Base-by-base conservation (phyloP, 1,284 basidiomycete genomes). In the Malassezia vespertilionis region DNA sequence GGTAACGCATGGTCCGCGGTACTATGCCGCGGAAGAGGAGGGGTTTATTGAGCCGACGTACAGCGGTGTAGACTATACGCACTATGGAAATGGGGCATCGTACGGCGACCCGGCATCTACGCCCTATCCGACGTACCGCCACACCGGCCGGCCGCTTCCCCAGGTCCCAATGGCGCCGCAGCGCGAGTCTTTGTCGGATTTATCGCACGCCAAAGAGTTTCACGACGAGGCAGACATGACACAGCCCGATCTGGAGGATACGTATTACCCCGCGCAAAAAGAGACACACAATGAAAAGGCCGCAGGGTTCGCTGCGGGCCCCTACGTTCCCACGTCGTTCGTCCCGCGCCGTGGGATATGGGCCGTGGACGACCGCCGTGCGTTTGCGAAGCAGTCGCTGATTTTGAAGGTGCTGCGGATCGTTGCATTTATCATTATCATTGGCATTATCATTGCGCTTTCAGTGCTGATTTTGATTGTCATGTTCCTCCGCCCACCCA, bases 401-500 rank as follows among this genome's bases (percentile, higher is more conserved):
- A 49, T 58, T 24, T 51, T 54, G 44, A 61, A 63, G 45, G 46
- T 68, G 26, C 53, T 55, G 33, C 54, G 65, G 31, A 43, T 63
- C 27, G 14, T 65, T n/a, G 44, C 58, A 28, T 65, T 61, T 38
- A 54, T 63, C 40, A 17, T 69, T 23, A 47, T 65, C 28, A 38
- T 58, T n/a, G 57, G 53, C 22, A 22, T 63, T 30, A 60, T 66
- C 41, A 18, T 69, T 5, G 44, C 60, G 35, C 44, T 69, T 8
- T 54, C 56, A 21, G 57, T 65, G 51, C 37, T 69, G 35, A 54
- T 55, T 35, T 50, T 69, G 1, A 51, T 69, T 24, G 57, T 65
- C 43, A 50, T 56, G 43, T 67, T 69, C 45, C 44, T 65, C 18
- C 55, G 61, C 4, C 65, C 66, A 5, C 64, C 62, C 31, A 67